A percentile compares a stretch with the other conserved stretches of the same genome.
phyloP scores from a whole-genome alignment of 768 basidiomycete species.

The Mycena amicta region DNA sequence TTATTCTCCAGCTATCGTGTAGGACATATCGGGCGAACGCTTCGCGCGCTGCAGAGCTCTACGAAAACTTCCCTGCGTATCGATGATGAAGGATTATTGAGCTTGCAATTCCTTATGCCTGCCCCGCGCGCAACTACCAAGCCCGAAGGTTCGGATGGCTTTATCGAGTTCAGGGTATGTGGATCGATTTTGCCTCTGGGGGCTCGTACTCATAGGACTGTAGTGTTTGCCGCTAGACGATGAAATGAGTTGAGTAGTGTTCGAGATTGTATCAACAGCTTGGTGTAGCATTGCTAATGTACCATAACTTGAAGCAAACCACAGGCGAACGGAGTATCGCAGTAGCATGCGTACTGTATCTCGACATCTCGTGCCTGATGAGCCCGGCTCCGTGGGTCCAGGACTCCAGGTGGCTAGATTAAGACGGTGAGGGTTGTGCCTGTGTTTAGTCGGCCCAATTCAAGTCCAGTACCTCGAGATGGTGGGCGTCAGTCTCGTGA shows the following conservation, averaged over 20 bases:
- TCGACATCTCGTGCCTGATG: no score
- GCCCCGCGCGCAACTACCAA: conserved; percentile 46
- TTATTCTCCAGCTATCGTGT: conserved; percentile 85
- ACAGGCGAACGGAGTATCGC: neutral
- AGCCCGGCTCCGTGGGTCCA: no score
- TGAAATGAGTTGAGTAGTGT: conserved; percentile 9
- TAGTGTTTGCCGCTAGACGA: conserved; percentile 51
- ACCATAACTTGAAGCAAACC: neutral
- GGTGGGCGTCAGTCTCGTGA: no score
- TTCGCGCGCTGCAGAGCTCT: conserved; percentile 78
- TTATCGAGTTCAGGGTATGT: conserved; percentile 88
- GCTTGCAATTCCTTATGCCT: conserved; percentile 89
- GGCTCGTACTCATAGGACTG: neutral
- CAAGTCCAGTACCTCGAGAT: no score
- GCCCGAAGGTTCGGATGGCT: conserved; percentile 52
- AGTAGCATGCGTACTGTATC: no score
- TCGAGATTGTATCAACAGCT: neutral
- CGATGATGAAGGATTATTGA: conserved; percentile 78
- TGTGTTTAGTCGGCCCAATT: no score
- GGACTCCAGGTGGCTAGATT: no score
- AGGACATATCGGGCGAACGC: conserved; percentile 69
- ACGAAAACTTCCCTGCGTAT: conserved; percentile 90
- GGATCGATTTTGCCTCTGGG: neutral
- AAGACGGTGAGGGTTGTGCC: no score
- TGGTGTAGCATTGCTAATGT: neutral